phyloP scores from a whole-genome alignment of 2,329 filamentous ascomycete species.

The Aspergillus sergii region DNA sequence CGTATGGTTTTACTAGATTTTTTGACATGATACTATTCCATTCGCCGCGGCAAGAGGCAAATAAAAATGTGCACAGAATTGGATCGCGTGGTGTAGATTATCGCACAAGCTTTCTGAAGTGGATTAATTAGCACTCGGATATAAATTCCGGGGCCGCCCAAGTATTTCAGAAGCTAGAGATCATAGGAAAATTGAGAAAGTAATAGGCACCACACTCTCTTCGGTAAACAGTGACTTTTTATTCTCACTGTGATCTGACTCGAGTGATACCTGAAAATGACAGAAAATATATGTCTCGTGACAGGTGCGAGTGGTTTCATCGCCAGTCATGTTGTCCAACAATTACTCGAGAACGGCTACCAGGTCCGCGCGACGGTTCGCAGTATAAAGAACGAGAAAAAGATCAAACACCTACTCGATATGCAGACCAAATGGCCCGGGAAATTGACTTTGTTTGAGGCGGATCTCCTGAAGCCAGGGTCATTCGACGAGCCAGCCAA shows the following conservation, averaged over 20 bases:
- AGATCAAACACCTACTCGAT: constrained; percentile 20
- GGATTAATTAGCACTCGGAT: too few species aligned
- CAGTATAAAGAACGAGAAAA: constrained; percentile 18
- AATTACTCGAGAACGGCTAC: constrained; percentile 19
- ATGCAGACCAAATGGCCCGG: constrained; percentile 20
- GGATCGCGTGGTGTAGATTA: not conserved
- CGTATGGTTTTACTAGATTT: not conserved
- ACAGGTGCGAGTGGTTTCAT: constrained; percentile 25
- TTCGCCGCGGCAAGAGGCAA: not conserved
- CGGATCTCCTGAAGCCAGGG: constrained; percentile 30
- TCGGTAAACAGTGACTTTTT: too few species aligned
- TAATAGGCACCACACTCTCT: too few species aligned
- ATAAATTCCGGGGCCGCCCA: too few species aligned
- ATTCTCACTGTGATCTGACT: too few species aligned
- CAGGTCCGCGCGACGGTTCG: constrained; percentile 18
- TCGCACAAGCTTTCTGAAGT: too few species aligned
- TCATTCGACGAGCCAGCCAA: constrained; percentile 33
- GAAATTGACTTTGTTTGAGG: constrained; percentile 28
- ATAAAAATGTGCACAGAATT: not conserved
- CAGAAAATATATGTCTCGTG: constrained; percentile 8
- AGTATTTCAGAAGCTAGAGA: too few species aligned
- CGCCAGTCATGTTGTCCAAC: constrained; percentile 20
- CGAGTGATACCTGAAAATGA: too few species aligned
- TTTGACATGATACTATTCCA: not conserved
- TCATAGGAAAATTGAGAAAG: too few species aligned